Percentiles rank a stretch among this genome's conserved stretches.
phyloP scores from a whole-genome alignment of 1,284 basidiomycete species.

The Trichosporon sp. region DNA sequence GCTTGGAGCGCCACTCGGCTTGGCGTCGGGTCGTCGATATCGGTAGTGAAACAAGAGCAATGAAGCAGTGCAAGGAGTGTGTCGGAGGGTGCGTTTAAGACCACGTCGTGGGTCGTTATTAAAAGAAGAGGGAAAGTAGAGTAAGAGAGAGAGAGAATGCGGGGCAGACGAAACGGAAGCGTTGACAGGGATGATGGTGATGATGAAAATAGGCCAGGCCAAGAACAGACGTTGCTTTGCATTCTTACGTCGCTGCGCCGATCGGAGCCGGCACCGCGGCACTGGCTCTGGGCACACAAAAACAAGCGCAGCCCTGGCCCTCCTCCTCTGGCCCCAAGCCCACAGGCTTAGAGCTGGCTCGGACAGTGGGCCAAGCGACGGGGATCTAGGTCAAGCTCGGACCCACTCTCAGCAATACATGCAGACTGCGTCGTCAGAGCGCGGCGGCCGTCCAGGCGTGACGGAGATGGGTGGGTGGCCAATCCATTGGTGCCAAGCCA shows the following conservation, averaged over 20 bases:
- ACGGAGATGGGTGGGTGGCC: not conserved
- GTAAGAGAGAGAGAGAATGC: not conserved
- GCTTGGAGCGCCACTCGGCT: not conserved
- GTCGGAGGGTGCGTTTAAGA: not conserved
- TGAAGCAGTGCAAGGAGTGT: slow-evolving; percentile 1
- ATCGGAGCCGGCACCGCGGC: not conserved
- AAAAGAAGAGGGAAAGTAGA: not conserved
- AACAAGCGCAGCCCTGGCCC: no score
- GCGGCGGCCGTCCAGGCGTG: no score
- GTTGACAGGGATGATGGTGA: not conserved
- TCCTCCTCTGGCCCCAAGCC: no score
- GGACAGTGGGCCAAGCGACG: no score
- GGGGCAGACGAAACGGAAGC: not conserved
- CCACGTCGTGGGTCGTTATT: not conserved
- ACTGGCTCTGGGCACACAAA: no score
- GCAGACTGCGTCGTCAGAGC: not conserved
- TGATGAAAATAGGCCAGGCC: slow-evolving; percentile 12
- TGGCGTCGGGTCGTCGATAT: no score
- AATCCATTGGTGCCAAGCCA: not conserved
- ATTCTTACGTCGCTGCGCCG: not conserved
- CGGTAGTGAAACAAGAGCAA: not conserved
- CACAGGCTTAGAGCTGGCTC: no score
- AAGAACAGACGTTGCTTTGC: not conserved
- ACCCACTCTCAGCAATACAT: not conserved
- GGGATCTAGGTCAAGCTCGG: not conserved